Evolutionary conservation across 768 basidiomycete species (phyloP).

Genomic region (button mushroom (Agaricus bisporus)): DNA sequence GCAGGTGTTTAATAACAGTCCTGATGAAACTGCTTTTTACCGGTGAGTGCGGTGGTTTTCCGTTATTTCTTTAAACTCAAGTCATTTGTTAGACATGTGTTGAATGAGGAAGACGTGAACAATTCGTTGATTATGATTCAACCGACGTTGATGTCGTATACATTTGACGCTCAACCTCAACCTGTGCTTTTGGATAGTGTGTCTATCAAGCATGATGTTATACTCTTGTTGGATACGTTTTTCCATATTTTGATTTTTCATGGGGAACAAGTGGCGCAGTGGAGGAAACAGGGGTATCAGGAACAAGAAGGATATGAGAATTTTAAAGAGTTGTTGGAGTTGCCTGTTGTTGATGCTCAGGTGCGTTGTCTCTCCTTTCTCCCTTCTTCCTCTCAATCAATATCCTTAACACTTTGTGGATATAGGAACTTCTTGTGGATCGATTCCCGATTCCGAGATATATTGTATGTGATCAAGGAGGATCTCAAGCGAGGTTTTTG

Average conservation of each 20-base stretch:
- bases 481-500: constrained; percentile 97
- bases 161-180: constrained; percentile 85
- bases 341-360: constrained; percentile 86
- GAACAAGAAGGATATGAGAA: constrained; percentile 99
- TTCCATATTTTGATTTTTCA: constrained; percentile 99
- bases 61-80: not conserved
- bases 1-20: constrained; percentile 99
- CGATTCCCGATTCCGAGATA: constrained; percentile 97
- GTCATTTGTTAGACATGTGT: constrained; percentile 63
- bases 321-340: constrained; percentile 88
- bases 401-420: too few species aligned
- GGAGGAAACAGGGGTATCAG: constrained; percentile 98
- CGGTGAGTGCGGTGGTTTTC: constrained; percentile 46
- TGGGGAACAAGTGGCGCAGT: constrained; percentile 93
- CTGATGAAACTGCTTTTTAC: constrained; percentile 98
- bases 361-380: too few species aligned
- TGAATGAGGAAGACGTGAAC: constrained; percentile 98
- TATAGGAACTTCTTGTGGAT: constrained; percentile 92
- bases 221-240: constrained; percentile 96
- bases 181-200: constrained; percentile 96
- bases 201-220: constrained; percentile 95
- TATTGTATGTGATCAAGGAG: constrained; percentile 96
- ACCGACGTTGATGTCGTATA: constrained; percentile 98
- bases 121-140: constrained; percentile 99
- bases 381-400: too few species aligned